These are phyloP conservation scores for Dimargaris cristalligena DNA, from an alignment of 192 early-diverging fungal species.

Conservation along the genomic window DNA sequence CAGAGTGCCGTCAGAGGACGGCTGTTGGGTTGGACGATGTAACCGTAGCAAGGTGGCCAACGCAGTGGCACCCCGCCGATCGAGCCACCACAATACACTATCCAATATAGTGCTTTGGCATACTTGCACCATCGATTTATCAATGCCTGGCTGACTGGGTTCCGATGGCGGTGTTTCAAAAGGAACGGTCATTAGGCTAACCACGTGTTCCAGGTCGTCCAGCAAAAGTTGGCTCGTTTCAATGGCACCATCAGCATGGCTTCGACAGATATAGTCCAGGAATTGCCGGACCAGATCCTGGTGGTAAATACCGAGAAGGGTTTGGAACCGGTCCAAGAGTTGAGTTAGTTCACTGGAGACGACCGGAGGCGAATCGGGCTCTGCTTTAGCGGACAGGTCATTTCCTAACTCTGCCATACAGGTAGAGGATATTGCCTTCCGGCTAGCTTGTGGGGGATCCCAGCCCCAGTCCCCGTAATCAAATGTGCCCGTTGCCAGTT, in stretches of 20 bases:
- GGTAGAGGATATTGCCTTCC: not conserved
- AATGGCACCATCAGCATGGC: not conserved
- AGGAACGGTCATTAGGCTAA: too few relatives aligned
- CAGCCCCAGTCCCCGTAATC: not conserved
- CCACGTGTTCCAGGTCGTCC: not conserved
- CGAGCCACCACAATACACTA: not conserved
- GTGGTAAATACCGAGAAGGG: not conserved
- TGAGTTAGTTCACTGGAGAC: not conserved
- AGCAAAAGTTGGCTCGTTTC: not conserved
- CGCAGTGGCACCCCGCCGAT: not conserved
- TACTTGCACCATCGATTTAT: not conserved
- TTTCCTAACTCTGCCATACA: not conserved
- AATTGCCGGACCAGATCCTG: not conserved
- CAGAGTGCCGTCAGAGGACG: too few relatives aligned
- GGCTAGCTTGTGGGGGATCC: not conserved
- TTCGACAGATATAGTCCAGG: not conserved
- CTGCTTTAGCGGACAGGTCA: not conserved
- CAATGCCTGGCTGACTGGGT: not conserved
- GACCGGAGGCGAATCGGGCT: not conserved
- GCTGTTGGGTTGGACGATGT: too few relatives aligned
- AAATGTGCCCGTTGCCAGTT: not conserved
- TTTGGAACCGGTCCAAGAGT: not conserved
- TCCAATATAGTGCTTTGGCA: not conserved
- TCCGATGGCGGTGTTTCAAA: not conserved
- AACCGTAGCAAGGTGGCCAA: not conserved